Evolutionary conservation across 371 early-diverging fungal species (phyloP).

Genomic region (Mortierella sp.): DNA sequence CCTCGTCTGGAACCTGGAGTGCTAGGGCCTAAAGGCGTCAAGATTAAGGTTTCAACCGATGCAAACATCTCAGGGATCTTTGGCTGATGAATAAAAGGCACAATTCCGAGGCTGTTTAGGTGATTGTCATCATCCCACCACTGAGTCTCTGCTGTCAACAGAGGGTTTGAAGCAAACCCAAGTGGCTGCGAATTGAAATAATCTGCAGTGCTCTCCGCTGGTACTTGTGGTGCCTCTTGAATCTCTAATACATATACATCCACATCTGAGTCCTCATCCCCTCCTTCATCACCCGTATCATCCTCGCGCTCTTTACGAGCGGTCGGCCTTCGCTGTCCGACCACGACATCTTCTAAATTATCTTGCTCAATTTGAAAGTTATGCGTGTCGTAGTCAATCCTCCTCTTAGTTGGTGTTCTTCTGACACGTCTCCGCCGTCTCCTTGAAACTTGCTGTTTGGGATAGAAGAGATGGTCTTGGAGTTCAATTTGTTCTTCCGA

Average conservation of each 20-base stretch:
- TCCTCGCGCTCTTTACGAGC: not conserved
- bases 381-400: not conserved
- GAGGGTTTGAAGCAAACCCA: conserved; percentile 9
- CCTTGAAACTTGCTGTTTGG: conserved; percentile 8
- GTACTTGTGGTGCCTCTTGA: not conserved
- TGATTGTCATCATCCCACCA: conserved; percentile 32
- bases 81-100: conserved; percentile 24
- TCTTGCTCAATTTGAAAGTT: not conserved
- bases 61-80: conserved; percentile 33
- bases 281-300: conserved; percentile 4
- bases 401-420: not conserved
- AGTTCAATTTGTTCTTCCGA: conserved; percentile 21
- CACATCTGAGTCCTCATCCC: conserved; percentile 7
- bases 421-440: not conserved
- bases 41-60: conserved; percentile 23
- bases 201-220: not conserved
- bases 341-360: not conserved
- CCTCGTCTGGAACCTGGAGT: conserved; percentile 2
- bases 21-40: conserved; percentile 10
- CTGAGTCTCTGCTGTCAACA: not conserved
- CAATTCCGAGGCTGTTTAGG: conserved; percentile 16
- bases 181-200: conserved; percentile 16
- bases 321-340: not conserved
- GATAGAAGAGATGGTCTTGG: conserved; percentile 25
- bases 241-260: not conserved